These are phyloP conservation scores for Neonectria ditissima DNA, from an alignment of 2,329 filamentous ascomycete species.

Conservation along the genomic window DNA sequence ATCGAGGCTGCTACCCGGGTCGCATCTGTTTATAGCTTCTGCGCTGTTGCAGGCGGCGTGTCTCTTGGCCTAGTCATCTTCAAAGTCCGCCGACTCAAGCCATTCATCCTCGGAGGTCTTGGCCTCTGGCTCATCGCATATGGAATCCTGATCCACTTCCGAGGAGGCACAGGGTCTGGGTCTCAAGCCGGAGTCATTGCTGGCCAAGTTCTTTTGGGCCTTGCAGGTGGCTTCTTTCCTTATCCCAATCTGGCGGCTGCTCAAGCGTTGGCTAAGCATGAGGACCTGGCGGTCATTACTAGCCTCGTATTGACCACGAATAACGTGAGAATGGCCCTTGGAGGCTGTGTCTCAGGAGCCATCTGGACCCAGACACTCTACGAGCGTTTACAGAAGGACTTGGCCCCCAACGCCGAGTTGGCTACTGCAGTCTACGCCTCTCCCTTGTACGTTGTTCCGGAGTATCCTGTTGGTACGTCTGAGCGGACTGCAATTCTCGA, in stretches of 20 bases:
- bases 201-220: slow-evolving; percentile 66
- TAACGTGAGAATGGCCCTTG: slow-evolving; percentile 55
- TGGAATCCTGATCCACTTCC: slow-evolving; percentile 65
- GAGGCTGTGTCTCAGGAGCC: slow-evolving; percentile 54
- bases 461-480: slow-evolving; percentile 57
- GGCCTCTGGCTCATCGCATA: slow-evolving; percentile 67
- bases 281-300: slow-evolving; percentile 53
- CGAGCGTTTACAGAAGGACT: slow-evolving; percentile 45
- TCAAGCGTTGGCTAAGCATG: slow-evolving; percentile 51
- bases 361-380: slow-evolving; percentile 57
- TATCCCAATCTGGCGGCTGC: slow-evolving; percentile 55
- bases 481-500: slow-evolving; percentile 57
- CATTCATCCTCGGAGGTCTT: slow-evolving; percentile 68
- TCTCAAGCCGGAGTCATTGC: slow-evolving; percentile 65
- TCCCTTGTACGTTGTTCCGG: slow-evolving; percentile 48
- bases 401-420: slow-evolving; percentile 49
- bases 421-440: slow-evolving; percentile 52
- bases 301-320: slow-evolving; percentile 54
- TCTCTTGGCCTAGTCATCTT: slow-evolving; percentile 64
- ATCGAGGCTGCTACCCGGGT: slow-evolving; percentile 67
- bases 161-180: slow-evolving; percentile 57
- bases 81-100: slow-evolving; percentile 65
- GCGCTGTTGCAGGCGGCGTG: slow-evolving; percentile 65
- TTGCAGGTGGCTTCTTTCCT: slow-evolving; percentile 68
- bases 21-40: slow-evolving; percentile 63